phyloP scores from a whole-genome alignment of 2,329 filamentous ascomycete genomes.

The Trichoderma sp. region DNA sequence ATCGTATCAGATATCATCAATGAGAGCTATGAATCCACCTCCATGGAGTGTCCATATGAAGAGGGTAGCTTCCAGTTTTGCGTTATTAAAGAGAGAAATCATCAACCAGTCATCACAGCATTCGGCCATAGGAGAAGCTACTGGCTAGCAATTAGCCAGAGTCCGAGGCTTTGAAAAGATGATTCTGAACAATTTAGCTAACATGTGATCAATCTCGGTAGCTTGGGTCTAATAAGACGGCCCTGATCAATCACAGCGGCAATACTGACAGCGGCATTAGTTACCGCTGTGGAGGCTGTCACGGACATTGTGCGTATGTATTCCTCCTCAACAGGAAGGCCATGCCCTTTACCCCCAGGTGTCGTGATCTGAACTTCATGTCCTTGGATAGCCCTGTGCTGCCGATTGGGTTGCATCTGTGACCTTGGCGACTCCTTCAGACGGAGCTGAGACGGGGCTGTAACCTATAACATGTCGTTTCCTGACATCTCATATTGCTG shows the following conservation, averaged over 20 bases:
- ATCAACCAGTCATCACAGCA: background rate
- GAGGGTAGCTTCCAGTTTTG: background rate
- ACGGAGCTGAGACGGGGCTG: background rate
- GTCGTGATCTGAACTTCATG: conserved; percentile 14
- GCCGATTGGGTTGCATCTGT: background rate
- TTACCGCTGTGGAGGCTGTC: background rate
- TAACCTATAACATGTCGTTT: background rate
- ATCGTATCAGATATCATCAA: background rate
- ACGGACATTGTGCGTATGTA: background rate
- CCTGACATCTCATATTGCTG: background rate
- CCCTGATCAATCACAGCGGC: background rate
- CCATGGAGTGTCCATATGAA: background rate
- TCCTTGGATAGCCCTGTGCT: background rate
- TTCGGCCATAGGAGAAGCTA: background rate
- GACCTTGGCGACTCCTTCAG: background rate
- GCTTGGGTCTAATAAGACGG: background rate
- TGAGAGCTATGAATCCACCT: background rate
- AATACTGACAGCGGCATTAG: background rate
- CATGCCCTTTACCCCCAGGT: background rate
- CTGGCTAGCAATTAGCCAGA: background rate
- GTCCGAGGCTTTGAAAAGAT: background rate
- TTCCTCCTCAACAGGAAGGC: background rate
- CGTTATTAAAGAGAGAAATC: background rate
- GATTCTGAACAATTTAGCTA: background rate
- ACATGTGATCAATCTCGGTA: background rate